Evolutionary conservation across 495 filamentous ascomycete species (phyloP).

Genomic region (Xylaria intraflava): DNA sequence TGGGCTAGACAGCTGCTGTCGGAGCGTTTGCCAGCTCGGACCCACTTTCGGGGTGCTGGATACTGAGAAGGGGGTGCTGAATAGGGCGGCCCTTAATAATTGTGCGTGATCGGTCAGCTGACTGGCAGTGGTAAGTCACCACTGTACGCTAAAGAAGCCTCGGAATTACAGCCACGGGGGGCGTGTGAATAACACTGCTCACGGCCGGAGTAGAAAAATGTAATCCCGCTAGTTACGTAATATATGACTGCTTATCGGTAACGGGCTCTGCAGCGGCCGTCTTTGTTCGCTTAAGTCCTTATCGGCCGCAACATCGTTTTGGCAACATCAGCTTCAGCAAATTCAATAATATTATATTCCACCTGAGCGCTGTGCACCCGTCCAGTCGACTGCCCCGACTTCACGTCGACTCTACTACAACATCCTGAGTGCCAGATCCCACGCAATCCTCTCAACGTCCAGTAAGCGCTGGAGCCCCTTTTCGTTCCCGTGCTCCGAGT

Average conservation of each 20-base stretch:
- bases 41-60: no score
- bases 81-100: no score
- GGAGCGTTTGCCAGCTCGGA: no score
- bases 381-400: neutral
- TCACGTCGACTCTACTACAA: neutral
- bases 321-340: neutral
- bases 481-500: neutral
- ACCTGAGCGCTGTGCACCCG: constrained; percentile 3
- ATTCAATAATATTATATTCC: constrained; percentile 1
- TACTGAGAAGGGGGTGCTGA: no score
- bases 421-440: neutral
- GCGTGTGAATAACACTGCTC: no score
- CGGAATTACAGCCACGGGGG: no score
- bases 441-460: neutral
- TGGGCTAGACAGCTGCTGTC: no score
- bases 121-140: no score
- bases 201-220: no score
- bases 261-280: neutral
- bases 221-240: no score
- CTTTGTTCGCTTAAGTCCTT: constrained; percentile 5
- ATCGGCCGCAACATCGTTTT: neutral
- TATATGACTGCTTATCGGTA: constrained; percentile 3
- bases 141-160: no score
- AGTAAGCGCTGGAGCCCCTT: neutral
- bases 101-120: no score